Evolutionary conservation across 2,329 filamentous ascomycete genomes (phyloP).

Genomic region (Penicillium sp.): DNA sequence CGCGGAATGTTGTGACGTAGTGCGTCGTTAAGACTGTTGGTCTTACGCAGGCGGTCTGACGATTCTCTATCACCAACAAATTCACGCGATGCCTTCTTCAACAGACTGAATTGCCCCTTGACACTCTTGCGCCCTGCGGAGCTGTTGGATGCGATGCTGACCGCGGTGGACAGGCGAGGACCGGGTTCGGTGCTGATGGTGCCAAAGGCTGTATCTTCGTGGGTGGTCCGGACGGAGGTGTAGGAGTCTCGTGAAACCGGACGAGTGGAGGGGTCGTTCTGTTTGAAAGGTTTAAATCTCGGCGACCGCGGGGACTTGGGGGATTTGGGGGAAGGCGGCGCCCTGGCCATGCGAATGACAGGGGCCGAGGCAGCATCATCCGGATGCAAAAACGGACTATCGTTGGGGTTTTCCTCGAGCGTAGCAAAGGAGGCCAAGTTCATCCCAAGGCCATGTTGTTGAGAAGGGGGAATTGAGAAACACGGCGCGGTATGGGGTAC

Average conservation of each 20-base stretch:
- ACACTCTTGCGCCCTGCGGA: constrained; percentile 45
- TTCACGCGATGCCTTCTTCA: constrained; percentile 44
- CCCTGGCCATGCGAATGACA: constrained; percentile 79
- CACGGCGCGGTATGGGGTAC: constrained; percentile 31
- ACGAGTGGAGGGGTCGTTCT: constrained; percentile 43
- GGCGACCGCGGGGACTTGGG: constrained; percentile 59
- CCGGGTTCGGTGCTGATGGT: constrained; percentile 47
- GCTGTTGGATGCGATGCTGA: constrained; percentile 45
- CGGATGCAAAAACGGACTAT: constrained; percentile 53
- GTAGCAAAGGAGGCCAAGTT: constrained; percentile 71
- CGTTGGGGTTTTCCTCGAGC: constrained; percentile 54
- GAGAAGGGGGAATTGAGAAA: constrained; percentile 30
- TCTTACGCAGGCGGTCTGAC: constrained; percentile 39
- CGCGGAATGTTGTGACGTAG: constrained; percentile 38
- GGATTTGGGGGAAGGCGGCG: constrained; percentile 74
- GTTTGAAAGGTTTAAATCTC: constrained; percentile 52
- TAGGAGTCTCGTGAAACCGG: constrained; percentile 44
- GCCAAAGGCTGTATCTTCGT: constrained; percentile 43
- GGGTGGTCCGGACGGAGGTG: constrained; percentile 36
- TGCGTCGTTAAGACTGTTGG: constrained; percentile 39
- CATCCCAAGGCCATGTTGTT: constrained; percentile 64
- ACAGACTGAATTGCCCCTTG: constrained; percentile 37
- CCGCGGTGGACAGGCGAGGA: constrained; percentile 40
- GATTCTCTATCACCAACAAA: constrained; percentile 41
- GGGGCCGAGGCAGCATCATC: constrained; percentile 68